phyloP scores from a whole-genome alignment of 495 filamentous ascomycete genomes.

The Xylaria flabelliformis region DNA sequence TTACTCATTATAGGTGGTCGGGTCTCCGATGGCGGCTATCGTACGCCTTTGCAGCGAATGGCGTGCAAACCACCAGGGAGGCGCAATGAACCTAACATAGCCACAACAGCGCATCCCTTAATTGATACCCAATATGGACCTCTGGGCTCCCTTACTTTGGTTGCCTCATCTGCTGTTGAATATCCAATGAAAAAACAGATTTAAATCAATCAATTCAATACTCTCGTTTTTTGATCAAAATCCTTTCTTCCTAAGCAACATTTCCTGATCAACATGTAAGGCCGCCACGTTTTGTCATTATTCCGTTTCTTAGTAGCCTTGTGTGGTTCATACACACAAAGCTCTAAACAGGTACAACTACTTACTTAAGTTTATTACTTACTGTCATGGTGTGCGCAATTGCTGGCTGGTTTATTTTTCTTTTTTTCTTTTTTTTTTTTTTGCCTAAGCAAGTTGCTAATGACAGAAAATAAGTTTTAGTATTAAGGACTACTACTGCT shows the following conservation, averaged over 20 bases:
- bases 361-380: not conserved
- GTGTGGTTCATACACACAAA: not conserved
- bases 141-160: not conserved
- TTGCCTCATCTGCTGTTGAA: not conserved
- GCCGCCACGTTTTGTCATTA: not conserved
- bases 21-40: not conserved
- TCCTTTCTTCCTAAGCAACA: not conserved
- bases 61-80: not conserved
- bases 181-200: no score
- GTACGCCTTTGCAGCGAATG: not conserved
- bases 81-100: not conserved
- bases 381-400: not conserved
- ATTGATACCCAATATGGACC: not conserved
- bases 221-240: no score
- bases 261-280: not conserved
- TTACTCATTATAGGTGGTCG: not conserved
- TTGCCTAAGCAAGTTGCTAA: not conserved
- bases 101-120: conserved; percentile 3
- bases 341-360: not conserved
- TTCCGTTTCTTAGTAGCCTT: not conserved
- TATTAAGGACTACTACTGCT: not conserved
- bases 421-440: not conserved
- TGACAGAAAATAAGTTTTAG: not conserved
- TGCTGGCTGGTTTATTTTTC: not conserved
- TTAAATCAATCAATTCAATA: no score